Conservation (phyloP, 148 eudicot genomes). For the Oxyria digyna region DNA sequence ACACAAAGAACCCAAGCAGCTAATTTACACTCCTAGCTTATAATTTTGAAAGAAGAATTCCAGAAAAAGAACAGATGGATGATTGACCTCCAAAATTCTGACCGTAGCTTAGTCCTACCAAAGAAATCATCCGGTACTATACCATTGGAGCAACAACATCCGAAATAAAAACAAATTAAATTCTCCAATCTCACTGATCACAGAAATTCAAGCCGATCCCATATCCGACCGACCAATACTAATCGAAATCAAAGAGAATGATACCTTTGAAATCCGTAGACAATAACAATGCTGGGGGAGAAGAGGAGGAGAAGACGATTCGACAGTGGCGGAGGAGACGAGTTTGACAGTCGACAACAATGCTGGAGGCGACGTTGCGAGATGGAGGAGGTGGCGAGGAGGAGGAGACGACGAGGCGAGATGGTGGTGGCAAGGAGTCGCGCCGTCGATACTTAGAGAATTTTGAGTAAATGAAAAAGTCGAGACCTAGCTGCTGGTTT, state of each 20-base stretch:
- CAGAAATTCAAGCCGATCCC: not conserved
- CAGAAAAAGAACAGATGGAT: not conserved
- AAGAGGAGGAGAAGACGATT: too few species aligned
- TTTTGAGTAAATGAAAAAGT: too few species aligned
- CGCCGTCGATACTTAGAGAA: too few species aligned
- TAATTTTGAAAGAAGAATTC: not conserved
- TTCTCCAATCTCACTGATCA: not conserved
- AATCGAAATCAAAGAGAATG: constrained; percentile 5
- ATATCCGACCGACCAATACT: not conserved
- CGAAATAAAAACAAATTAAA: not conserved
- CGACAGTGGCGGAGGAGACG: too few species aligned
- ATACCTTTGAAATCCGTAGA: constrained; percentile 87
- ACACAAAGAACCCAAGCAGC: not conserved
- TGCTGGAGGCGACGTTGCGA: too few species aligned
- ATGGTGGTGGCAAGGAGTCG: too few species aligned
- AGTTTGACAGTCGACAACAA: too few species aligned
- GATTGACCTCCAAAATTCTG: not conserved
- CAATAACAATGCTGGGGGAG: too few species aligned
- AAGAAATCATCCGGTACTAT: not conserved
- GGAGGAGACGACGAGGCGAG: too few species aligned
- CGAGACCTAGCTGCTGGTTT: too few species aligned
- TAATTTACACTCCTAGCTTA: not conserved
- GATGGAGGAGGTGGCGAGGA: too few species aligned
- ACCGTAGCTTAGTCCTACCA: not conserved
- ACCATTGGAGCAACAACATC: not conserved